Base-by-base conservation (phyloP, 2,329 filamentous ascomycete species). In the Monilinia fructicola region DNA sequence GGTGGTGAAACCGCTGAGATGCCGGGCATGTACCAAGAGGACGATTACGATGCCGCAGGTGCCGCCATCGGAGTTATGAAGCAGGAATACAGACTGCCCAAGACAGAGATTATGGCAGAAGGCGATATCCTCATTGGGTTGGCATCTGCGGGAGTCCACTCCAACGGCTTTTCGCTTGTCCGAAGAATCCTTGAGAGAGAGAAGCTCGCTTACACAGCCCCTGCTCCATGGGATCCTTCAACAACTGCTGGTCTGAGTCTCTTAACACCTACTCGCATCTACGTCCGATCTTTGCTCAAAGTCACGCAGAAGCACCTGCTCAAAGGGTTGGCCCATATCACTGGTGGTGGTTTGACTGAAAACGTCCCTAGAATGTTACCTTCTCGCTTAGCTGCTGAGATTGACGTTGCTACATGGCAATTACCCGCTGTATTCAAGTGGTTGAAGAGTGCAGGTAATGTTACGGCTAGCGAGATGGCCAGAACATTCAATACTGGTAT, bases 1-100 rank as follows among this genome's bases (percentile, higher is more conserved):
- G 95, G 95, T 21, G 95, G 95, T 54, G 95, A 99, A 80, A 99
- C 95, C 0, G 95, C 95, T 9, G 95, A 99, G 80, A 98, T 99
- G 95, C 94, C 94, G 0, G 93, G 93, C 65, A 92, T 98, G 82
- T 97, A 74, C 81, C 84, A 89, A 70, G 87, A 86, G 64, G 91
- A 92, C 60, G 92, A 96, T 76, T 99, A 98, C 78, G 95, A 99
- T 74, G 93, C 93, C 10, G 93, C 92, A 28, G 95, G 95, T 69
- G 91, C 90, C 50, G 94, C 94, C 23, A 89, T 96, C 55, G 95
- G 95, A 66, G 92, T 93, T 53, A 90, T 98, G 76, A 82, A 84
- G 46, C 80, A 85, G 44, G 85, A 84, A 6, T 82, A 85, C 60
- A 86, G 94, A 65, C 85, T 99, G 48, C 95, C 95, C 0, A 85